A percentile compares a stretch with the other conserved stretches of the same genome.
These are phyloP conservation scores for Lentinula novae-zelandiae DNA, from an alignment of 1,284 basidiomycete genomes.

Conservation along the genomic window DNA sequence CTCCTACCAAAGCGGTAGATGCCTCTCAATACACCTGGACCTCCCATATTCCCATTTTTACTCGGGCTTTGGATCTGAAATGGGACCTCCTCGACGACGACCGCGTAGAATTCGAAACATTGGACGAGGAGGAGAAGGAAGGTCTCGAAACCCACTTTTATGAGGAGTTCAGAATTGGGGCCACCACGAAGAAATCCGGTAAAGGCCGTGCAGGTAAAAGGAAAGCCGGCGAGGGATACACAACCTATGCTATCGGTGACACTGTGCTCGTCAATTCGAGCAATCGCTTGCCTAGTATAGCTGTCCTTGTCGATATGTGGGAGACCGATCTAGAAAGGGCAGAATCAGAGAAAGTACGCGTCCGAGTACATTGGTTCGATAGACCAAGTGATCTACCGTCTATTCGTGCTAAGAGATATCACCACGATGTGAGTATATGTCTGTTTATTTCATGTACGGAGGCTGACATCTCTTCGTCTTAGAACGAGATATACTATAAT, in stretches of 20 bases:
- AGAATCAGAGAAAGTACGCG: conserved; percentile 36
- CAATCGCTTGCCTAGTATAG: conserved; percentile 50
- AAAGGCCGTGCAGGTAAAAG: conserved; percentile 13
- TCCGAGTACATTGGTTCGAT: conserved; percentile 71
- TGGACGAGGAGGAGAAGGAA: conserved; percentile 25
- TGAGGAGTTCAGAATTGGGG: conserved; percentile 27
- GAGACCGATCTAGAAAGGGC: conserved; percentile 33
- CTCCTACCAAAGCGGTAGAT: conserved; percentile 29
- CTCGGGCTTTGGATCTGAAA: conserved; percentile 32
- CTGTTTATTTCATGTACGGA: conserved; percentile 47
- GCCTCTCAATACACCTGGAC: conserved; percentile 34
- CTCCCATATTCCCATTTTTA: conserved; percentile 31
- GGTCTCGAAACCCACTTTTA: conserved; percentile 37
- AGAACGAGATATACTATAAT: conserved; percentile 17
- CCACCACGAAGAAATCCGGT: conserved; percentile 14
- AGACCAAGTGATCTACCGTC: conserved; percentile 56
- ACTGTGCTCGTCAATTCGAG: conserved; percentile 60
- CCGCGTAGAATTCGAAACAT: conserved; percentile 25
- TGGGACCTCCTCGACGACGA: conserved; percentile 35
- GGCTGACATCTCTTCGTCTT: conserved; percentile 53
- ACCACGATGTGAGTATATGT: conserved; percentile 43
- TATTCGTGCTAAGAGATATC: conserved; percentile 52
- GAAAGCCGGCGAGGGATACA: conserved; percentile 19
- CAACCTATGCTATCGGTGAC: conserved; percentile 52
- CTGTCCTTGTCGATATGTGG: conserved; percentile 66